phyloP scores from a whole-genome alignment of 805 yeast genomes.

The Blastobotrys attinorum region DNA sequence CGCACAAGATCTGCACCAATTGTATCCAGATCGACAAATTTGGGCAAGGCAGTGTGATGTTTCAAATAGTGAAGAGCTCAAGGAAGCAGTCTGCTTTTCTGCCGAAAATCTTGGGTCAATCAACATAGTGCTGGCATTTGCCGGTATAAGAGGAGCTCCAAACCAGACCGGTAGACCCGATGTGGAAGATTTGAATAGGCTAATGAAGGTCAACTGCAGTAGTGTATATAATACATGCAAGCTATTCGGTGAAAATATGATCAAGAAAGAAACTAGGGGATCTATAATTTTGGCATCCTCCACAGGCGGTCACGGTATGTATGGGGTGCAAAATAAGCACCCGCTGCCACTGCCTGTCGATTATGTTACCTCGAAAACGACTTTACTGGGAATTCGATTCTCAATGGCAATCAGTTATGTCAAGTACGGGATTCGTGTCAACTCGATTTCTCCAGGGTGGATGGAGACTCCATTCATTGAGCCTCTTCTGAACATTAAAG shows the following conservation, averaged over 20 bases:
- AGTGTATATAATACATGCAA: constrained; percentile 3
- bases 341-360: constrained; percentile 26
- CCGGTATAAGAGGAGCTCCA: constrained; percentile 37
- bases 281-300: constrained; percentile 8
- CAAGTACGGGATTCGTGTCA: constrained; percentile 24
- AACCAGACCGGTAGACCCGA: neutral
- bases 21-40: constrained; percentile 4
- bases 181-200: neutral
- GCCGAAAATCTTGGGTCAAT: constrained; percentile 26
- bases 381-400: constrained; percentile 4
- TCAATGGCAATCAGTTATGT: constrained; percentile 6
- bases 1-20: neutral
- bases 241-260: constrained; percentile 8
- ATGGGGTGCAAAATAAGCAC: constrained; percentile 3
- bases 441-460: constrained; percentile 54
- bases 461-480: constrained; percentile 6
- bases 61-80: constrained; percentile 3
- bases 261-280: constrained; percentile 4
- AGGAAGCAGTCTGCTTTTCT: constrained; percentile 1
- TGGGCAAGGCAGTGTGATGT: constrained; percentile 1
- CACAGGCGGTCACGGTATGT: constrained; percentile 5
- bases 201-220: constrained; percentile 5
- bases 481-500: neutral
- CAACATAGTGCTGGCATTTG: constrained; percentile 37
- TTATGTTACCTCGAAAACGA: constrained; percentile 3